phyloP scores from a whole-genome alignment of 768 basidiomycete species.

The Guyanaporus albipodus region DNA sequence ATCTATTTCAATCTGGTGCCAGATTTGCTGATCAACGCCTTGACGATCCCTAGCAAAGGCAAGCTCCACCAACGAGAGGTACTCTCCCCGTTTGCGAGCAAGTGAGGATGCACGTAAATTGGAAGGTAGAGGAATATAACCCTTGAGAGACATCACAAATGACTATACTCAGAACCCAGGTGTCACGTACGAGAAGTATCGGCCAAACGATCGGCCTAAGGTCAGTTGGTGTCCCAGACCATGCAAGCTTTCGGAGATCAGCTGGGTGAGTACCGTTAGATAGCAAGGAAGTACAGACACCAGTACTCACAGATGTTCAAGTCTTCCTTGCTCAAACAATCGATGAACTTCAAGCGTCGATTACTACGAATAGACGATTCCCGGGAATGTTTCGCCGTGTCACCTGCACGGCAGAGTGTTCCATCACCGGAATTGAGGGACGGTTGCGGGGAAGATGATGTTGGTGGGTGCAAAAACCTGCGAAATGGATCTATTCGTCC shows the following conservation, averaged over 20 bases:
- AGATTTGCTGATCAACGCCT: conserved; percentile 91
- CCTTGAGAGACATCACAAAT: conserved; percentile 44
- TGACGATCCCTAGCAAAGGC: conserved; percentile 85
- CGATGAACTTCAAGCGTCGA: conserved; percentile 75
- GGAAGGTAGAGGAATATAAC: conserved; percentile 85
- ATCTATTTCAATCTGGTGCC: conserved; percentile 99
- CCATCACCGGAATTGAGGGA: conserved; percentile 7
- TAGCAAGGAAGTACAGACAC: neutral
- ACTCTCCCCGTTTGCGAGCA: conserved; percentile 89
- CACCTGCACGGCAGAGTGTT: conserved; percentile 19
- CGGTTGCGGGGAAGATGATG: conserved; percentile 2
- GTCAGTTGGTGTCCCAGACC: conserved; percentile 89
- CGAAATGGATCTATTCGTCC: conserved; percentile 54
- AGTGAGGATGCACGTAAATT: conserved; percentile 72
- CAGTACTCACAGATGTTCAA: conserved; percentile 70
- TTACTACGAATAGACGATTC: conserved; percentile 78
- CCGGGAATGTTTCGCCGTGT: conserved; percentile 59
- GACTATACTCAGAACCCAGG: neutral
- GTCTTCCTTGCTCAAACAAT: conserved; percentile 70
- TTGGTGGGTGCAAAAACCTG: conserved; percentile 41
- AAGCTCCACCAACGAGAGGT: conserved; percentile 81
- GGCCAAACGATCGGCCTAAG: conserved; percentile 93
- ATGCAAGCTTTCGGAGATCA: conserved; percentile 86
- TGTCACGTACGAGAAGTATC: conserved; percentile 72
- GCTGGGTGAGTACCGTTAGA: conserved; percentile 37